Base-by-base conservation (phyloP, 768 basidiomycete species). In the Crepidotus variabilis region DNA sequence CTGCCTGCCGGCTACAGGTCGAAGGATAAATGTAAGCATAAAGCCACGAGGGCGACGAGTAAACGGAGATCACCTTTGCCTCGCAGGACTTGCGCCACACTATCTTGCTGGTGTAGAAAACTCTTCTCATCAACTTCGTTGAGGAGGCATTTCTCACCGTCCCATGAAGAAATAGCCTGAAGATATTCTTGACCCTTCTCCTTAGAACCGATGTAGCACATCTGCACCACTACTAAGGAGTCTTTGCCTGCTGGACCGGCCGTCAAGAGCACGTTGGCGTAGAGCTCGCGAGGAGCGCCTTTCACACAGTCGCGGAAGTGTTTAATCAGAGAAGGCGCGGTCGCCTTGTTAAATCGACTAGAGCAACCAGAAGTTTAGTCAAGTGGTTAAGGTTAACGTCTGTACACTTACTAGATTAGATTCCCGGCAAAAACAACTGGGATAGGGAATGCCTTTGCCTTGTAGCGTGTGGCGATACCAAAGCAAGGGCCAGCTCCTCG, bases 221-320 rank as follows among this genome's bases (percentile, higher is more conserved):
- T 88, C 68, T 97, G 94, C 51, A 97, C 84, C 35, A 95, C 90
- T 57, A 94, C 82, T 46, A 97, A 83, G 14, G 91, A 94, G 61
- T 91, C 90, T 61, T 89, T 81, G 50, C 85, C 85, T 9, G 83
- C 85, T 3, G 93, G 92, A 6, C 94, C 94, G 0, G 94, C 94
- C 2, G 94, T 96, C 54, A 96, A 80, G 53, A 96, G 82, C 33
- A 93, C 83, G 66, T 95, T 96, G 35, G 91, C 88, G 67, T 97
- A 97, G 16, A 95, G 80, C 64, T 92, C 88, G 9, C 88, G 81
- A 1, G 93, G 92, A 11, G 91, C 90, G 39, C 86, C 85, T 66
- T 95, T 95, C 74, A 95, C 82, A 65, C 92, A 94, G 69, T 97
- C 94, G 22, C 94, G 85, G 74, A 94, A 92, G 71, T 96, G 94